Percentiles rank a stretch among this genome's conserved stretches.
These are phyloP conservation scores for Gloeopeniophorella convolvens DNA, from an alignment of 768 basidiomycete genomes.

Conservation along the genomic window DNA sequence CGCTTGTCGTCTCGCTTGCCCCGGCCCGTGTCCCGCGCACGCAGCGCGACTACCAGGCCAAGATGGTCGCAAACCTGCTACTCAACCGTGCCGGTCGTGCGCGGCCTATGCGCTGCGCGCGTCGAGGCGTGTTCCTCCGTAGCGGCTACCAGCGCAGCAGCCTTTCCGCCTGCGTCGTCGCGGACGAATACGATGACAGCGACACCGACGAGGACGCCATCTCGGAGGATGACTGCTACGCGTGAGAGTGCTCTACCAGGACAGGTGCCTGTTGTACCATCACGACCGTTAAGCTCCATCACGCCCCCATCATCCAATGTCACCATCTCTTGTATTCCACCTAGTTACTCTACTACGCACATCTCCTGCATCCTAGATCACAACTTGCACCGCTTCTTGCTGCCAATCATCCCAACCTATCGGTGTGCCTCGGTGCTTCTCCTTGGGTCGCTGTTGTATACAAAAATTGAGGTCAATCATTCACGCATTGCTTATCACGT, in stretches of 20 bases:
- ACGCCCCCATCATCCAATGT: constrained; percentile 1
- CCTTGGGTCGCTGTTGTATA: too few species aligned
- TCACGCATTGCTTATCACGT: too few species aligned
- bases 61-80: constrained; percentile 18
- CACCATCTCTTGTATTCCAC: constrained; percentile 14
- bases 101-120: constrained; percentile 18
- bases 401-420: too few species aligned
- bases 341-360: constrained; percentile 3
- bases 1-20: constrained; percentile 11
- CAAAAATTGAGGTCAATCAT: too few species aligned
- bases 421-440: too few species aligned
- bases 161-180: constrained; percentile 7
- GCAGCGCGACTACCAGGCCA: constrained; percentile 17
- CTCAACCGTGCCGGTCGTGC: constrained; percentile 15
- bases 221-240: not conserved
- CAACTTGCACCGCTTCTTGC: not conserved
- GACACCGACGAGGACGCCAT: not conserved
- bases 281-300: constrained; percentile 8
- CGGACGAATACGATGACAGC: not conserved
- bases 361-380: constrained; percentile 5
- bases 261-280: constrained; percentile 17
- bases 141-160: constrained; percentile 17
- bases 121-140: constrained; percentile 3
- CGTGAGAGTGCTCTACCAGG: constrained; percentile 5
- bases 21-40: constrained; percentile 12